These are phyloP conservation scores for Bothriochloa decipiens DNA, from an alignment of 176 grass and related monocot genomes.

Conservation along the genomic window DNA sequence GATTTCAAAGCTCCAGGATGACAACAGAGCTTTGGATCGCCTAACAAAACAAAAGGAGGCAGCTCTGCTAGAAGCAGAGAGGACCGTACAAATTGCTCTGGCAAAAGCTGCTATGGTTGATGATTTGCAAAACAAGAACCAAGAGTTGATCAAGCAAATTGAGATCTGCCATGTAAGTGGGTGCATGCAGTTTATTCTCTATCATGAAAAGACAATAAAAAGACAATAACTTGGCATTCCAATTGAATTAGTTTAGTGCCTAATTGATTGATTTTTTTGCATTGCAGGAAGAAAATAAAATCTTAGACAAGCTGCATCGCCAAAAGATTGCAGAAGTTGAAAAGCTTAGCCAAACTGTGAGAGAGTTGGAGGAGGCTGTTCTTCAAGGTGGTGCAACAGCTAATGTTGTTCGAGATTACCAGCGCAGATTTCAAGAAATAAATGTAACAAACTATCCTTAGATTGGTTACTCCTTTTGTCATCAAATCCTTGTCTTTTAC, in stretches of 20 bases:
- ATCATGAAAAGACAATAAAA: slow-evolving; percentile 20
- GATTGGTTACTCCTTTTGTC: slow-evolving; percentile 11
- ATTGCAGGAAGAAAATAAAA: slow-evolving; percentile 97
- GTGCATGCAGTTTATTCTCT: slow-evolving; percentile 31
- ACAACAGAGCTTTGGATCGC: slow-evolving; percentile 93
- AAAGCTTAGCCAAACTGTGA: slow-evolving; percentile 94
- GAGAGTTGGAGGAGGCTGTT: slow-evolving; percentile 86
- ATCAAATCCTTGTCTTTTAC: neutral
- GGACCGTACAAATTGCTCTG: slow-evolving; percentile 86
- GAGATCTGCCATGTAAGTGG: slow-evolving; percentile 92
- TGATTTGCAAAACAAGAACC: slow-evolving; percentile 99
- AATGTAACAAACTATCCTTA: slow-evolving; percentile 63
- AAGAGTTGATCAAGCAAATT: slow-evolving; percentile 97
- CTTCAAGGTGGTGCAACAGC: slow-evolving; percentile 86
- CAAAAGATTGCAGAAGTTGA: slow-evolving; percentile 99
- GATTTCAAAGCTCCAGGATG: slow-evolving; percentile 91
- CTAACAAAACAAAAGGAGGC: slow-evolving; percentile 97
- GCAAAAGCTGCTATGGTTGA: slow-evolving; percentile 98
- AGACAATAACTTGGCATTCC: slow-evolving; percentile 17
- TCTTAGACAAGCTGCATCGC: slow-evolving; percentile 93
- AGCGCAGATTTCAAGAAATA: slow-evolving; percentile 98
- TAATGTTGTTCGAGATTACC: slow-evolving; percentile 97
- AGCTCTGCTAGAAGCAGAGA: slow-evolving; percentile 89
- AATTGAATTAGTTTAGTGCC: slow-evolving; percentile 13
- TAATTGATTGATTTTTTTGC: slow-evolving; percentile 30